Evolutionary conservation across 371 early-diverging fungal species (phyloP), one percentile per base, ranked within the genome.

Genomic region (Caulochytrium protostelioides): DNA sequence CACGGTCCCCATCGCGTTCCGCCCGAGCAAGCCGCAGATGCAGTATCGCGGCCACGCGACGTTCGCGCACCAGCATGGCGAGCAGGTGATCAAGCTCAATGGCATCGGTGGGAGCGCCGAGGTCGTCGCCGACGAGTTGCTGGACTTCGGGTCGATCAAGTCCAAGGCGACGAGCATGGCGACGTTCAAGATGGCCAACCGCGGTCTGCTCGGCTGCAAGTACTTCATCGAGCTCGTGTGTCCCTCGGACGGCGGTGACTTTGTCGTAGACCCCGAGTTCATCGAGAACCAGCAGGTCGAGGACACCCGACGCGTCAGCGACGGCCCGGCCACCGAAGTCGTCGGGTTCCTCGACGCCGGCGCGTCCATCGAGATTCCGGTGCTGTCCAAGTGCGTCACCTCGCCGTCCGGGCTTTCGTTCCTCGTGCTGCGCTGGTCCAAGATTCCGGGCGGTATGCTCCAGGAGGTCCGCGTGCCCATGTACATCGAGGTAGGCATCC

Each of bases 81-180:
- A 30, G 2, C 28, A 49, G 4, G 26, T 35, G 2, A 42, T 68
- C 2, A 34, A 38, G 1, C 35, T 68, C 7, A 44, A 46, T 2
- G 69, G 69, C 6, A 65, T 57, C 1, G 69, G 69, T 0, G 69
- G 62, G 3, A 50, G 50, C 13, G 65, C 69, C 10, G 62, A 68
- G n/a, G 23, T 68, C 1, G 34, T 45, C 0, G 39, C 48, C 8
- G 62, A 57, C 18, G 50, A 51, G 16, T 8, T 23, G 1, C 15
- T 68, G 6, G 46, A 63, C 38, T 68, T 65, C 44, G 66, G 64
- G 2, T 50, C 47, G 18, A 35, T 68, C 3, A 55, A 58, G 38
- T 27, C 62, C 15, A 49, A 50, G n/a, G 36, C 52, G 0, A 41
- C 39, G n/a, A 47, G 48, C 6, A 12, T 25, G 8, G 32, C 31